Evolutionary conservation across 441 rosid genomes (phyloP).

Genomic region (Theobroma grandiflorum): DNA sequence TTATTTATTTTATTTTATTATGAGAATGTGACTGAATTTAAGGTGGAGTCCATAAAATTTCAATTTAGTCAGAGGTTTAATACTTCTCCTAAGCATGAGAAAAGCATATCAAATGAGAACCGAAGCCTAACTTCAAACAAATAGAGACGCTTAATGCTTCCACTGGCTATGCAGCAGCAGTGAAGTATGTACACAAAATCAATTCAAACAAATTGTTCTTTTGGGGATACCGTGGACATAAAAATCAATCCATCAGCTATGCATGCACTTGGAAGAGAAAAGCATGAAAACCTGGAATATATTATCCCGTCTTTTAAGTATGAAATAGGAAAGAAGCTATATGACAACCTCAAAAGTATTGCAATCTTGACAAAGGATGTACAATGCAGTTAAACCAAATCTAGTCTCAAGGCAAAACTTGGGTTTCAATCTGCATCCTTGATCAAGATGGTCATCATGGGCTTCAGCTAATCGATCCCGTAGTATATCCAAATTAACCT

Average conservation of each 20-base stretch:
- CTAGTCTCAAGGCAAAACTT: constrained; percentile 54
- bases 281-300: not conserved
- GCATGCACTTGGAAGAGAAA: not conserved
- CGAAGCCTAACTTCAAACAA: not conserved
- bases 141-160: not conserved
- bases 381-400: constrained; percentile 77
- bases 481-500: constrained; percentile 66
- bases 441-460: constrained; percentile 72
- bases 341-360: constrained; percentile 69
- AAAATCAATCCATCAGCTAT: not conserved
- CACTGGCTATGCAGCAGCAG: not conserved
- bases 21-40: not conserved
- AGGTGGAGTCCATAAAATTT: not conserved
- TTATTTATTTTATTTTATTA: not conserved
- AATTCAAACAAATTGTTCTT: not conserved
- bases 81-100: not conserved
- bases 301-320: not conserved
- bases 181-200: not conserved
- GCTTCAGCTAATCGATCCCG: constrained; percentile 68
- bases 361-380: constrained; percentile 74
- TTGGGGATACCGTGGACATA: not conserved
- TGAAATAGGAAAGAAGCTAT: constrained; percentile 33
- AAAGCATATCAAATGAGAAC: not conserved
- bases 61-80: no score
- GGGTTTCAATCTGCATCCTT: constrained; percentile 80